These are phyloP conservation scores for Lactarius hatsudake DNA, from an alignment of 768 basidiomycete genomes.

Conservation along the genomic window DNA sequence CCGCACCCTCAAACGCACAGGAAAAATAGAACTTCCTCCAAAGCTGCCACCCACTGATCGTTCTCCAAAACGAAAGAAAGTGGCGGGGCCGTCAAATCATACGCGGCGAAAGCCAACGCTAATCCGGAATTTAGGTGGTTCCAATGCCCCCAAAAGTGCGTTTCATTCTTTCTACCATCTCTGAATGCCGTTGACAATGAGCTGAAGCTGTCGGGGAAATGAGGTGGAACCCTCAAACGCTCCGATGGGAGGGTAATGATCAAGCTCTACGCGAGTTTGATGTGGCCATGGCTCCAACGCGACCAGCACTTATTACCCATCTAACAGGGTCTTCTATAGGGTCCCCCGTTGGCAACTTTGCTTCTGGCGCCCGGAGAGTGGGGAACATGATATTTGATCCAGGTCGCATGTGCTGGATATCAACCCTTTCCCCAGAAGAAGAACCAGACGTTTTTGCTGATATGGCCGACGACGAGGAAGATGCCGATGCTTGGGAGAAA, in stretches of 20 bases:
- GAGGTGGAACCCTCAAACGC: conserved; percentile 90
- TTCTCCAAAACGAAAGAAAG: conserved; percentile 50
- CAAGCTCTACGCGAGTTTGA: conserved; percentile 90
- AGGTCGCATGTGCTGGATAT: conserved; percentile 91
- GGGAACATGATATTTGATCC: conserved; percentile 99
- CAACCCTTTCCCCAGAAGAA: conserved; percentile 78
- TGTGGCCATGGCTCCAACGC: conserved; percentile 69
- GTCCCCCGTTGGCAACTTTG: conserved; percentile 71
- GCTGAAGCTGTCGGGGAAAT: conserved; percentile 88
- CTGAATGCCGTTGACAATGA: conserved; percentile 14
- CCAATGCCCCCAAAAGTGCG: conserved; percentile 70
- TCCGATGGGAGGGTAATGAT: conserved; percentile 98
- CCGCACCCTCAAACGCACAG: conserved; percentile 49
- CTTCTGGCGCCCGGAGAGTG: conserved; percentile 81
- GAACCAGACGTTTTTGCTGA: conserved; percentile 96
- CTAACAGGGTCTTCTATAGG: conserved; percentile 84
- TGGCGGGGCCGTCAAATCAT: conserved; percentile 43
- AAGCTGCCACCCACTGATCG: conserved; percentile 35
- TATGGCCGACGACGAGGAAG: conserved; percentile 88
- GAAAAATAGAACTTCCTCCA: conserved; percentile 53
- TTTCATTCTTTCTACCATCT: conserved; percentile 15
- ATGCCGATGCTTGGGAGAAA: conserved; percentile 64
- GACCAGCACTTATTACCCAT: conserved; percentile 95
- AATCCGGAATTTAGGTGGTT: conserved; percentile 77
- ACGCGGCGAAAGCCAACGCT: conserved; percentile 79